Evolutionary conservation across 129 eudicot genomes (phyloP).

Genomic region (Dittrichia graveolens): DNA sequence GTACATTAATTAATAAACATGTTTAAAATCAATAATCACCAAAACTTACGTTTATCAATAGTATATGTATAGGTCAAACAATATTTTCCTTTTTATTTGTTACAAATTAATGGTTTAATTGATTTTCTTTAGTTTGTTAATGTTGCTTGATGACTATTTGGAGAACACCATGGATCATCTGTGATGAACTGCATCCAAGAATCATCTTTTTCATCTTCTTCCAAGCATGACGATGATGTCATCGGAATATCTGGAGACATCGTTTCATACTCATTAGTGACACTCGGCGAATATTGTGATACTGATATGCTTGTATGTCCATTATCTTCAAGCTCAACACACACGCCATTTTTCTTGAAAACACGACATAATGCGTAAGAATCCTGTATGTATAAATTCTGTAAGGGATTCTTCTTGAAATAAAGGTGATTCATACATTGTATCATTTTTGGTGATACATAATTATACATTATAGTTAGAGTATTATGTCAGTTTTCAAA

Average conservation of each 20-base stretch:
- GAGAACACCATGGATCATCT: conserved; percentile 87
- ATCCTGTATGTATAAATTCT: conserved; percentile 46
- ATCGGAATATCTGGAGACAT: conserved; percentile 61
- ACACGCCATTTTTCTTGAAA: conserved; percentile 81
- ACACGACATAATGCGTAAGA: conserved; percentile 90
- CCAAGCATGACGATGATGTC: conserved; percentile 55
- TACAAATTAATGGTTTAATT: conserved; percentile 15
- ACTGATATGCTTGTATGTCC: conserved; percentile 41
- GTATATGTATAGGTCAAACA: conserved; percentile 15
- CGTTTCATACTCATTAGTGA: conserved; percentile 51
- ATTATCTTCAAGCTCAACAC: conserved; percentile 68
- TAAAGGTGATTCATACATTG: too few species aligned
- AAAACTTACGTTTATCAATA: conserved; percentile 28
- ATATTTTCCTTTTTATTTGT: conserved; percentile 12
- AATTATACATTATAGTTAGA: too few species aligned
- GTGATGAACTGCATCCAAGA: conserved; percentile 97
- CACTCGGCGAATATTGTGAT: conserved; percentile 31
- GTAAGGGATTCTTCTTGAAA: too few species aligned
- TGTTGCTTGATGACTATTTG: conserved; percentile 31
- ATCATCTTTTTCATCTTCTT: conserved; percentile 78
- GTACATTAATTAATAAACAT: neutral
- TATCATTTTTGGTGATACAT: too few species aligned
- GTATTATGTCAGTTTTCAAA: too few species aligned
- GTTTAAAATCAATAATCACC: conserved; percentile 11
- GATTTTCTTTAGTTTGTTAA: conserved; percentile 30